Conservation (phyloP, 139 green algal genomes). For the Pleodorina starrii region DNA sequence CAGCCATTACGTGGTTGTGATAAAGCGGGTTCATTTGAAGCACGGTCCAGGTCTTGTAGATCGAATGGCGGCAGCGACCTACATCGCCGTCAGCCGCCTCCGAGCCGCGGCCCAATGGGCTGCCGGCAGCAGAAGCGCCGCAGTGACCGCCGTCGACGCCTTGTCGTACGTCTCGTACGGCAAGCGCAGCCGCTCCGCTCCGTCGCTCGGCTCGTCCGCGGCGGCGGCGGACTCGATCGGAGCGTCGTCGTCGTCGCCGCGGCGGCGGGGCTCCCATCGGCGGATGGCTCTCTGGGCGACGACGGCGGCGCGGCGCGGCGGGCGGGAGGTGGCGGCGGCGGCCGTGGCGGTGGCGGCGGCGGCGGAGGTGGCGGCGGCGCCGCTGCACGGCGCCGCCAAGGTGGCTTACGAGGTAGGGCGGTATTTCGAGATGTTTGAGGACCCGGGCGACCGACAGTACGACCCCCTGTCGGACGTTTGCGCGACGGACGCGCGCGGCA, state of each 20-base stretch:
- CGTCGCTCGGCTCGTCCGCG: no score
- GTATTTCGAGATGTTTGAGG: neutral
- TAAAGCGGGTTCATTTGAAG: slow-evolving; percentile 3
- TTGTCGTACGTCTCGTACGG: no score
- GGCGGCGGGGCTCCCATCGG: no score
- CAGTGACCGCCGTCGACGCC: neutral
- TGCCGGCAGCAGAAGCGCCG: neutral
- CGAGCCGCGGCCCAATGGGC: neutral
- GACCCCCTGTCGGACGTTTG: neutral
- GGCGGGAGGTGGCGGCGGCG: neutral
- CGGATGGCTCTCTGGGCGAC: neutral
- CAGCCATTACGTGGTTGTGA: slow-evolving; percentile 13
- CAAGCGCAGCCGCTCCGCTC: neutral
- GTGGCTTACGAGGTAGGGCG: neutral
- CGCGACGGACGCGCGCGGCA: neutral
- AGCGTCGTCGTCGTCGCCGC: no score
- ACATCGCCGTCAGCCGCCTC: neutral
- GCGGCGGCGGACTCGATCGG: neutral
- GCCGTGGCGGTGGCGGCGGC: neutral
- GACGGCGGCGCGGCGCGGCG: neutral
- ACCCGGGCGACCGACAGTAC: neutral
- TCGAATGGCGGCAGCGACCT: neutral
- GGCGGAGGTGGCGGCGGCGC: neutral
- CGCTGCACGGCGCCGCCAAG: neutral
- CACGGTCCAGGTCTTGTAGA: neutral